Evolutionary conservation across 805 yeast species (phyloP), one percentile per base, ranked within the genome.

Genomic region (Wickerhamiella sergipiensis): DNA sequence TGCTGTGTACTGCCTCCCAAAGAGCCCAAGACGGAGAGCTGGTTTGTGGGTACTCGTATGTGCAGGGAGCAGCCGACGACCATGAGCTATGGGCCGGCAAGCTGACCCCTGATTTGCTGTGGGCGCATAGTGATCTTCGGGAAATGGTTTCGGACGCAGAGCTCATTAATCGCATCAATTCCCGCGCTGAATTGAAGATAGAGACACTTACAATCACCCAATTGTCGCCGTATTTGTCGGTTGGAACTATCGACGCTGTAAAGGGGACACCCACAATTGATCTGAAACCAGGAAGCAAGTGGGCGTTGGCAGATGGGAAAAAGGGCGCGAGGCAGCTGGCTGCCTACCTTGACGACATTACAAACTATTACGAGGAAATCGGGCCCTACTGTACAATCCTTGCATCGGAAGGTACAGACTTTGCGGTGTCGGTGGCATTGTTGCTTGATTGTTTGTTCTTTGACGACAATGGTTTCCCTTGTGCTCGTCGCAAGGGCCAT

Each of bases 31-130:
- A 80, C 62, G 86, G 85, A 7, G 53, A 63, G 8, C 33, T 29
- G 12, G 33, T 29, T 6, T 29, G 33, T 29, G 81, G 79, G 0
- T 81, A 67, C 56, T 65, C 73, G 0, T 88, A 88, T 61, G 84
- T 87, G 1, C 96, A 87, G 64, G 97, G 97, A 1, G 92, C 95
- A 0, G 96, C 92, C 0, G 97, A 88, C 64, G 96, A 89, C 59
- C 95, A 88, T 62, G 97, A 88, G 59, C 68, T 81, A 10, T 88
- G 96, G 97, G 75, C 82, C 0, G 69, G 74, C 4, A 67, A 72
- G 0, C 63, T 86, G 29, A 73, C 71, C 1, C 79, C 89, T 0
- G 57, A 59, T 0, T 47, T 76, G 24, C 76, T 83, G 47, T 86
- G 95, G 94, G 49, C 60, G 3, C 60, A 75, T 52, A 48, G 62